These are phyloP conservation scores for Plantago elongata DNA, from an alignment of 257 asterid species.

Conservation along the genomic window DNA sequence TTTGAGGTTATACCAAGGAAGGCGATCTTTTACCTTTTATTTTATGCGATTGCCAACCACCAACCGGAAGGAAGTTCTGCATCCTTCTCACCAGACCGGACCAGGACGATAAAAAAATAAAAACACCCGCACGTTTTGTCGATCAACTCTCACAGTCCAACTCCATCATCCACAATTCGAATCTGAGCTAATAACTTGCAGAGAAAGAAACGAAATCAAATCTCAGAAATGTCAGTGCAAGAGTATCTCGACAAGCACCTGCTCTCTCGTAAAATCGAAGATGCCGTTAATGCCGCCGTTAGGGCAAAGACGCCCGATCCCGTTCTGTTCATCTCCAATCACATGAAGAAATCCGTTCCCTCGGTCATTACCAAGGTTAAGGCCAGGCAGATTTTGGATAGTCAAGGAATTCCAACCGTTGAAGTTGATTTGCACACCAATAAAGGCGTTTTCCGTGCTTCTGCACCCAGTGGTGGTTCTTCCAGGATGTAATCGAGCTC, in stretches of 20 bases:
- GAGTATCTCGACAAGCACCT: constrained; percentile 84
- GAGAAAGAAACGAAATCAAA: too few relatives aligned
- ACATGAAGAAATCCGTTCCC: constrained; percentile 83
- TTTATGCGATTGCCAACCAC: too few relatives aligned
- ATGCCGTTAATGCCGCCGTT: constrained; percentile 99
- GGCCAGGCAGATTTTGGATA: constrained; percentile 91
- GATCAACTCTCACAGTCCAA: neutral
- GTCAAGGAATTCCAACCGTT: constrained; percentile 98
- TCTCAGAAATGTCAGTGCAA: constrained; percentile 72
- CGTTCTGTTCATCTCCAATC: constrained; percentile 93
- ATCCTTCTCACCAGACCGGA: too few relatives aligned
- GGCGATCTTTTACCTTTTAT: too few relatives aligned
- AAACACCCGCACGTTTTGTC: neutral
- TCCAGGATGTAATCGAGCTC: constrained; percentile 58
- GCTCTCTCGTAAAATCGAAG: constrained; percentile 94
- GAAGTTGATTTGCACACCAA: constrained; percentile 92
- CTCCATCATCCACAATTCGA: neutral
- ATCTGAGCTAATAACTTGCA: neutral
- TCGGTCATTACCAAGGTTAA: constrained; percentile 85
- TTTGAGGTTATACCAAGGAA: too few relatives aligned
- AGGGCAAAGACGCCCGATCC: constrained; percentile 94
- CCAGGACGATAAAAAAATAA: too few relatives aligned
- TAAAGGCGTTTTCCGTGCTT: constrained; percentile 86
- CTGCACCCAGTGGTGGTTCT: constrained; percentile 76
- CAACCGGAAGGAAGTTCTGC: too few relatives aligned